Percentiles rank a stretch among this genome's conserved stretches.
These are phyloP conservation scores for Vaucheria bursata DNA, from an alignment of 352 stramenopile genomes.

Conservation along the genomic window DNA sequence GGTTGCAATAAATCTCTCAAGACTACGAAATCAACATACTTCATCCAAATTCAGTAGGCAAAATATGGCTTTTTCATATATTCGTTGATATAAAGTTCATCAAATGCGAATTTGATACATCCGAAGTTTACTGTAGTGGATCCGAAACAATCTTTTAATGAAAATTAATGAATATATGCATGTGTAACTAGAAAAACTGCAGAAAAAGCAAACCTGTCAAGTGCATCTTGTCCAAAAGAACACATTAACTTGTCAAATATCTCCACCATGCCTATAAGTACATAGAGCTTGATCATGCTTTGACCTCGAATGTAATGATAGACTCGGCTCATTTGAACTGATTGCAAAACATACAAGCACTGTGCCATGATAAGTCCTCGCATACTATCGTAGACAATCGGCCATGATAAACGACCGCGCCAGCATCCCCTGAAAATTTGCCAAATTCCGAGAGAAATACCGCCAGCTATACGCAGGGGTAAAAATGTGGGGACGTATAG, in stretches of 20 bases:
- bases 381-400: constrained; percentile 75
- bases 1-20: too few relatives aligned
- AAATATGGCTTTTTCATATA: too few relatives aligned
- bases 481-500: constrained; percentile 93
- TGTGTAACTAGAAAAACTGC: too few relatives aligned
- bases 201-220: constrained; percentile 93
- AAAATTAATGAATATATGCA: too few relatives aligned
- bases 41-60: too few relatives aligned
- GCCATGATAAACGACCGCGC: constrained; percentile 53
- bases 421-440: constrained; percentile 49
- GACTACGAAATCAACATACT: too few relatives aligned
- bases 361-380: constrained; percentile 68
- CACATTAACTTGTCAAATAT: constrained; percentile 94
- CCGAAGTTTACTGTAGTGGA: too few relatives aligned
- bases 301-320: constrained; percentile 94
- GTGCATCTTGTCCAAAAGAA: constrained; percentile 88
- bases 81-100: too few relatives aligned
- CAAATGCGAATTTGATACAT: too few relatives aligned
- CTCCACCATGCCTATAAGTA: constrained; percentile 96
- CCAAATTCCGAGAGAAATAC: constrained; percentile 65
- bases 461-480: constrained; percentile 60
- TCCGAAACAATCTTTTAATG: too few relatives aligned
- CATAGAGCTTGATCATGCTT: constrained; percentile 96
- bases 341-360: constrained; percentile 61
- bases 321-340: constrained; percentile 88